A percentile compares a stretch with the other conserved stretches of the same genome.
These are phyloP conservation scores for Heteromeles arbutifolia DNA, from an alignment of 306 rosid genomes.

Conservation along the genomic window DNA sequence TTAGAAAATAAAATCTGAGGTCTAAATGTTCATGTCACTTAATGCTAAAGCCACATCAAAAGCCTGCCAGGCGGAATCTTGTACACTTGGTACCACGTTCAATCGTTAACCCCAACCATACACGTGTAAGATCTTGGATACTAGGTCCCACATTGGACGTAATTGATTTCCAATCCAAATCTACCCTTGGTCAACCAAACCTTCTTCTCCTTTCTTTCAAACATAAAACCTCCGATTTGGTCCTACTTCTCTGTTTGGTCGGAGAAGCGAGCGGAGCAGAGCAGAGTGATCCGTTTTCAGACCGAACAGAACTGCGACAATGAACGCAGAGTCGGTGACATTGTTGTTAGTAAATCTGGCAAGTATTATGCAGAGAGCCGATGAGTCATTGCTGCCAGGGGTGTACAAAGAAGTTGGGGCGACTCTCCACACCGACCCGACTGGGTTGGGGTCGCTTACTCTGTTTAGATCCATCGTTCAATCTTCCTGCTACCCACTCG, in stretches of 20 bases:
- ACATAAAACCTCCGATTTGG: neutral
- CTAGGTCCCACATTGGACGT: neutral
- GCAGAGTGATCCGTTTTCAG: neutral
- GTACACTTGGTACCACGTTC: too few species aligned
- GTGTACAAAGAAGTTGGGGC: conserved; percentile 72
- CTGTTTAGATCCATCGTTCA: conserved; percentile 75
- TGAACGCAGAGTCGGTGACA: conserved; percentile 59
- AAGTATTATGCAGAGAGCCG: conserved; percentile 66
- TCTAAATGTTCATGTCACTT: too few species aligned
- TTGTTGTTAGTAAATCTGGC: conserved; percentile 63
- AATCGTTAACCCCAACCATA: neutral
- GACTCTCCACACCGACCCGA: conserved; percentile 68
- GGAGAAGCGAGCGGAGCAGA: neutral
- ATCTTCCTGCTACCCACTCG: conserved; percentile 62
- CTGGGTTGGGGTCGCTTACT: conserved; percentile 71
- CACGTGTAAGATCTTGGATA: neutral
- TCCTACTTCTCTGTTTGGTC: neutral
- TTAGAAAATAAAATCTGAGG: too few species aligned
- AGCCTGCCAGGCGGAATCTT: too few species aligned
- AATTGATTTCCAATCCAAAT: neutral
- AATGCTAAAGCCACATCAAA: too few species aligned
- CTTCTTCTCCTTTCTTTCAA: neutral
- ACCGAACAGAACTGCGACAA: conserved; percentile 7
- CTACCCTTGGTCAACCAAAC: neutral
- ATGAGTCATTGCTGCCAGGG: conserved; percentile 69